Conservation (phyloP, 139 green algal genomes). For the Closterium sp. region DNA sequence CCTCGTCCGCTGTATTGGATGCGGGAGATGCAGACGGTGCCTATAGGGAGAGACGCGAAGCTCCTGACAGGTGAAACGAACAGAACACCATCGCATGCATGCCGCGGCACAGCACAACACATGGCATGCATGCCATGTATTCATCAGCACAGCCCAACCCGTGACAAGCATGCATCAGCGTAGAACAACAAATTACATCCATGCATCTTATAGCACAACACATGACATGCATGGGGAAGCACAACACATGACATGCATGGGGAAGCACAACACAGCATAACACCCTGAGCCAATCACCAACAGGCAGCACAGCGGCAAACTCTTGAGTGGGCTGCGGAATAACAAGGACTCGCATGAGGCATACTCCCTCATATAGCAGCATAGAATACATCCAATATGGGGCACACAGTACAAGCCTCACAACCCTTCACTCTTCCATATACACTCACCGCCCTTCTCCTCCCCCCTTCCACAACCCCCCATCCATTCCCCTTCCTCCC, state of each 20-base stretch:
- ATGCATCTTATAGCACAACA: not conserved
- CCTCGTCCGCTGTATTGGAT: conserved; percentile 22
- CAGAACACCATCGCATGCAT: not conserved
- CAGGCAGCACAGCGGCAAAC: not conserved
- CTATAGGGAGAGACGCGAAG: conserved; percentile 26
- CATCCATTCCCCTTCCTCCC: not conserved
- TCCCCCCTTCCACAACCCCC: too few species aligned
- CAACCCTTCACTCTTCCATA: not conserved
- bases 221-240: not conserved
- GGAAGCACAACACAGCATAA: not conserved
- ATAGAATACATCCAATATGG: too few species aligned
- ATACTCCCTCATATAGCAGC: not conserved
- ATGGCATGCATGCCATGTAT: not conserved
- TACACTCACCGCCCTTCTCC: not conserved
- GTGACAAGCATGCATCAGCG: not conserved
- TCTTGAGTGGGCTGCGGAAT: not conserved
- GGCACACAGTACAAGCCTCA: not conserved
- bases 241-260: not conserved
- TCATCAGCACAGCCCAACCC: not conserved
- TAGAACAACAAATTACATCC: not conserved
- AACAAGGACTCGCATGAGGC: not conserved
- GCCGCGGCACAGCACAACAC: not conserved
- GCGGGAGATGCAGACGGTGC: conserved; percentile 42
- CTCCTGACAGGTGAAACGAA: conserved; percentile 5
- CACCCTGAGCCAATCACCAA: not conserved